Base-by-base conservation (phyloP, 2,329 filamentous ascomycete species). In the Pseudopithomyces maydicus region DNA sequence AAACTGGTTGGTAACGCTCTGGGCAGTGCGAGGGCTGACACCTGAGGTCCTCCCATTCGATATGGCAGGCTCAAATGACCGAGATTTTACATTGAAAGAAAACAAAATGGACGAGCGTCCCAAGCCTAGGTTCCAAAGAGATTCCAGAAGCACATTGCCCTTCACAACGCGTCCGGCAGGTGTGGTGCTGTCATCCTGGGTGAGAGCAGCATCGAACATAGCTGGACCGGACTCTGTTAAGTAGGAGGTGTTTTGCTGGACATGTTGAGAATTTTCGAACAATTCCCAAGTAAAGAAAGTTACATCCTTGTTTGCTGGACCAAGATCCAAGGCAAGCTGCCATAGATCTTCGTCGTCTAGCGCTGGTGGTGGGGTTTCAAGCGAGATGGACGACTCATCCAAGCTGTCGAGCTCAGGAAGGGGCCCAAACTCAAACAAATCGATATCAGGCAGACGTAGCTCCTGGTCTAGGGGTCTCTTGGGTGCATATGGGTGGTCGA, bases 91-190 rank as follows among this genome's bases (percentile, higher is more conserved):
- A 49, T 88, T 79, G 81, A 85, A 91, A 0, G 75, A 69, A 71
- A 91, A 95, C 33, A 95, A 82, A 1, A 89, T 80, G 0, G 90
- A 93, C 38, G 87, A 88, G 46, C 90, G 82, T 0, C 90, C 91
- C 6, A 92, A 82, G 0, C 86, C 85, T 1, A 94, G 78, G 12
- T 86, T 84, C 58, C 89, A 79, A 0, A 94, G 77, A 11, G 87
- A 88, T 17, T 74, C 68, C 1, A 82, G 58, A 3, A 77, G 66
- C 2, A 75, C 63, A 43, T 77, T 65, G 15, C 68, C 67, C 17
- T 74, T 74, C 2, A 81, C 42, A 5, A 80, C 66, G 26, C 71
- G 72, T 14, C 71, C 73, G 36, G 81, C 44, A 63, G 70, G 32
- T 79, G 64, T 38, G 63, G 64, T 33, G 80, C 67, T 52, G 73